Percentiles rank a stretch among this genome's conserved stretches.
phyloP scores from a whole-genome alignment of 768 basidiomycete species.

The Macrolepiota dolichaula region DNA sequence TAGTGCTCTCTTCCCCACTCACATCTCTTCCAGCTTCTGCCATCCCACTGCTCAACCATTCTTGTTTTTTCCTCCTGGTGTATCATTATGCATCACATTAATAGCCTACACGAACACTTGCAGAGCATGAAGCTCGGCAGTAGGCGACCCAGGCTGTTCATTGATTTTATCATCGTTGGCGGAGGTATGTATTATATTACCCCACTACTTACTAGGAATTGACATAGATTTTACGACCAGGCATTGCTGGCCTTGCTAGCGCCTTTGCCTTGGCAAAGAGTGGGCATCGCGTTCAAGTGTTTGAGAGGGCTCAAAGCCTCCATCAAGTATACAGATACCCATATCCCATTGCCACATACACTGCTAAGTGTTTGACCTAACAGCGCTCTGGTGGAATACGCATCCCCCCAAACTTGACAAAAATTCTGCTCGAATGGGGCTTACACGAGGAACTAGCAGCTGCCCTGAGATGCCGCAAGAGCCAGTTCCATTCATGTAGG shows the following conservation, averaged over 20 bases:
- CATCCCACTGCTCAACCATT: background rate
- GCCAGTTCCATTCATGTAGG: slow-evolving; percentile 33
- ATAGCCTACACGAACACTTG: background rate
- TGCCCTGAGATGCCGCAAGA: slow-evolving; percentile 29
- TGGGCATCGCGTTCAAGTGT: slow-evolving; percentile 48
- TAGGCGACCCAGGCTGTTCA: background rate
- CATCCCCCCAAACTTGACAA: slow-evolving; percentile 51
- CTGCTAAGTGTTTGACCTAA: background rate
- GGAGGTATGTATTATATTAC: slow-evolving; percentile 28
- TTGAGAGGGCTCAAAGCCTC: slow-evolving; percentile 34
- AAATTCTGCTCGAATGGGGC: slow-evolving; percentile 50
- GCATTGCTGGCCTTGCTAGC: slow-evolving; percentile 46
- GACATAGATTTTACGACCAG: slow-evolving; percentile 17
- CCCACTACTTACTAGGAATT: background rate
- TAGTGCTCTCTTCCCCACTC: background rate
- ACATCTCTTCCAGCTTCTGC: background rate
- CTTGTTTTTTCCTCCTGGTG: too few species aligned
- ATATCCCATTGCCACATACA: background rate
- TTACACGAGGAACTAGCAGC: slow-evolving; percentile 36
- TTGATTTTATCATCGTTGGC: slow-evolving; percentile 46
- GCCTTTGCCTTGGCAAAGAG: slow-evolving; percentile 44
- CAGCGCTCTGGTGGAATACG: slow-evolving; percentile 39
- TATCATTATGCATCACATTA: background rate
- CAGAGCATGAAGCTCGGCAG: background rate
- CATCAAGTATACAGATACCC: slow-evolving; percentile 24